A percentile compares a stretch with the other conserved stretches of the same genome.
Conservation (phyloP, 2,329 filamentous ascomycete genomes). For the Aureobasidium namibiae region DNA sequence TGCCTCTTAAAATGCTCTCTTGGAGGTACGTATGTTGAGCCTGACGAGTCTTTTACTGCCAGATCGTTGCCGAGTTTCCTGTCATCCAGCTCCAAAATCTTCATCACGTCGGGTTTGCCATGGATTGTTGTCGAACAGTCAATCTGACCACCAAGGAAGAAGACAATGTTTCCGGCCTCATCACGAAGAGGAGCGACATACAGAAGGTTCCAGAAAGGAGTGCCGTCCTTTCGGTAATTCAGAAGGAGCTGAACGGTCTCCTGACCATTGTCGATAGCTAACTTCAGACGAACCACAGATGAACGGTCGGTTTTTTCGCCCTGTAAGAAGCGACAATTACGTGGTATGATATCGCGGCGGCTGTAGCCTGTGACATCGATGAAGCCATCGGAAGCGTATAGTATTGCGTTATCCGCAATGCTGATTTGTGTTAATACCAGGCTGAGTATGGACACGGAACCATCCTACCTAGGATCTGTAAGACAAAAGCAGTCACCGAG, state of each 20-base stretch:
- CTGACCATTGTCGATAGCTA: constrained; percentile 34
- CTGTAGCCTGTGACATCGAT: constrained; percentile 44
- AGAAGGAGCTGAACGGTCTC: constrained; percentile 44
- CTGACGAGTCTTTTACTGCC: background rate
- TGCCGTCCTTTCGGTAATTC: constrained; percentile 44
- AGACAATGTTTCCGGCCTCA: constrained; percentile 39
- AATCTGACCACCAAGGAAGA: constrained; percentile 50
- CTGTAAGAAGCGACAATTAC: constrained; percentile 46
- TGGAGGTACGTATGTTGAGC: background rate
- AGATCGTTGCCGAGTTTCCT: background rate
- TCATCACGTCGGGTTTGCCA: constrained; percentile 43
- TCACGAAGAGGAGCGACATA: constrained; percentile 47
- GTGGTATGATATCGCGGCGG: constrained; percentile 39
- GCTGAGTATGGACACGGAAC: background rate
- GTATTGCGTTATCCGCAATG: constrained; percentile 43
- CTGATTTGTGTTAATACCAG: constrained; percentile 10
- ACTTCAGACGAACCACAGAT: constrained; percentile 34
- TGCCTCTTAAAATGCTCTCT: background rate
- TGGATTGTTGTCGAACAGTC: constrained; percentile 49
- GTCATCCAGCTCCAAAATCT: constrained; percentile 29
- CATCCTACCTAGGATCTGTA: constrained; percentile 38
- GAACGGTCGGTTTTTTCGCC: constrained; percentile 38
- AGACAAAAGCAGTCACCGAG: constrained; percentile 53
- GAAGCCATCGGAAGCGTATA: constrained; percentile 45
- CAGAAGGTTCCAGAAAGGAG: constrained; percentile 50